Percentiles rank a stretch among this genome's conserved stretches.
These are phyloP conservation scores for Penicillium palitans DNA, from an alignment of 2,329 filamentous ascomycete genomes.

Conservation along the genomic window DNA sequence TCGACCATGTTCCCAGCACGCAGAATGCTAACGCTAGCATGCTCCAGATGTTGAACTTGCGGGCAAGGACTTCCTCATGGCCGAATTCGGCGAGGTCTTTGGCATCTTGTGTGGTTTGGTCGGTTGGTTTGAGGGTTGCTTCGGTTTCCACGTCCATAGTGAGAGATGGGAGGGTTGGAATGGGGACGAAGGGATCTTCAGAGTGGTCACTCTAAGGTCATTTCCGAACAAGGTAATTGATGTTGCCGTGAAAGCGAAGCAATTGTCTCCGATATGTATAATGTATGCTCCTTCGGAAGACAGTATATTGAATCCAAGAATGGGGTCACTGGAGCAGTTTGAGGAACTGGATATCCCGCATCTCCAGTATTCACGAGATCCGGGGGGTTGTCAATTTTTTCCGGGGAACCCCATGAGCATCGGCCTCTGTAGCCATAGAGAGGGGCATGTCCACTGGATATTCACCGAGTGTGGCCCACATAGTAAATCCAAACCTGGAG, in stretches of 20 bases:
- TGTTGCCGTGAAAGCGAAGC: neutral
- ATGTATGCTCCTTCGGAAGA: neutral
- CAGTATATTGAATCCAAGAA: neutral
- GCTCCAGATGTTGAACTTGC: no score
- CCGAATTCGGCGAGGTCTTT: no score
- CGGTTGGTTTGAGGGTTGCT: no score
- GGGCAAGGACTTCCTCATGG: no score
- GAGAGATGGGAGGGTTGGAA: no score
- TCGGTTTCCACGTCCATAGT: no score
- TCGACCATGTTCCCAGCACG: no score
- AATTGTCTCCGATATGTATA: neutral
- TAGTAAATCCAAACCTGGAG: constrained; percentile 4
- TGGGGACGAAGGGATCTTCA: neutral
- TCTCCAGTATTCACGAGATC: constrained; percentile 8
- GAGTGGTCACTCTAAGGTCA: constrained; percentile 5
- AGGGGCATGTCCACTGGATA: neutral
- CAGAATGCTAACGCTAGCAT: no score
- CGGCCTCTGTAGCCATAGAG: constrained; percentile 14
- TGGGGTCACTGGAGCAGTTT: neutral
- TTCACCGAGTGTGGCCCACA: constrained; percentile 19
- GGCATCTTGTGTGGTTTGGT: no score
- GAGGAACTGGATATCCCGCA: neutral
- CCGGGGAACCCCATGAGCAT: constrained; percentile 21
- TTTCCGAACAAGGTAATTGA: constrained; percentile 9
- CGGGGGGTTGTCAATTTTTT: constrained; percentile 11